Evolutionary conservation across 352 stramenopile genomes (phyloP), one percentile per base, ranked within the genome.

Genomic region (Globisporangium canariense): DNA sequence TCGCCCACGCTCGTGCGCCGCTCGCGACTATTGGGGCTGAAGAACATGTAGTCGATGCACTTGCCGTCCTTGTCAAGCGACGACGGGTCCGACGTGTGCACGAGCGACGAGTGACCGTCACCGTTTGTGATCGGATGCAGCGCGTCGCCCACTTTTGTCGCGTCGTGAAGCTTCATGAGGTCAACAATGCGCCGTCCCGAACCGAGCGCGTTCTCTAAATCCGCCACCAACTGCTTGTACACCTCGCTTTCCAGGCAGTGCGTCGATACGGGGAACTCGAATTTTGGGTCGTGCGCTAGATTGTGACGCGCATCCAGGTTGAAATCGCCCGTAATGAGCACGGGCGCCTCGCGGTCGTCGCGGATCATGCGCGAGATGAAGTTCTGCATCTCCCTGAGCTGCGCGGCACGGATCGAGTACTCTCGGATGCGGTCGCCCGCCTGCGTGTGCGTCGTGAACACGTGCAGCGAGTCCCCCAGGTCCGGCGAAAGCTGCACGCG

Each of bases 41-140:
- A 88, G 61, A 94, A 92, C 73, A 94, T 83, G 67, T 91, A 94
- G 75, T 94, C 86, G 61, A 94, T 94, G 66, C 86, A 94, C 60
- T 94, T 94, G 71, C 86, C 86, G 56, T 88, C 74, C 45, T 82
- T 85, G 10, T 89, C 68, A 1, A 55, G 70, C 1, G 71, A 78
- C 9, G 76, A 53, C 34, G 81, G 72, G 34, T 90, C 74, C 41
- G 45, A 70, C 34, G 55, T 68, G 61, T 92, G 86, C 11, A 78
- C 53, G 22, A 94, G 77, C 62, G 67, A 72, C 11, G 80, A 83
- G 65, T 94, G 86, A 20, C 86, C 86, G 55, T 94, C 79, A 49
- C 81, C 86, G 60, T 94, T 94, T 34, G 86, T 94, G 66, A 92
- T 91, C 49, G 80, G 77, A 41, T 94, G 86, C 30, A 81, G 13